Evolutionary conservation across 495 filamentous ascomycete species (phyloP), one percentile per base, ranked within the genome.

Genomic region (Hypoxylon fuscum): DNA sequence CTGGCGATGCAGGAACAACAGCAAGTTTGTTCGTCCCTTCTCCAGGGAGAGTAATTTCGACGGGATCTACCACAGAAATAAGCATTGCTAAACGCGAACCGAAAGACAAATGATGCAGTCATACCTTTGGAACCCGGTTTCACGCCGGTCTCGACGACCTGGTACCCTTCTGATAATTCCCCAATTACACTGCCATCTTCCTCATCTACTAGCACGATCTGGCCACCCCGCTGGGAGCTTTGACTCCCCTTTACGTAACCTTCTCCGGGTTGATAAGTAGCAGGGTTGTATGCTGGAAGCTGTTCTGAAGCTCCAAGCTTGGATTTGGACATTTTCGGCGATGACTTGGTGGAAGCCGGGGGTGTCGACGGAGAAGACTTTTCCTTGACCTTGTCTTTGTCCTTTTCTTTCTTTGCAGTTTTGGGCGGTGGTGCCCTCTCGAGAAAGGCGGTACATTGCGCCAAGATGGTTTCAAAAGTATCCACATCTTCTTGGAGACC

Each of bases 101-200:
- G 18, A 22, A 29, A 11, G 38, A 9, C 22, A n/a, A n/a, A n/a
- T n/a, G n/a, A n/a, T n/a, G n/a, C 23, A 5, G 54, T 35, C 77
- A 80, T 76, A 96, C 93, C 89, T 78, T 98, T 97, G 18, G 90
- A 94, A 29, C 95, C 95, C 21, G 86, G 85, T 62, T 89, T 83
- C 48, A 98, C 80, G 43, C 80, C 81, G 35, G 84, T 76, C 64
- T 95, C 95, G 15, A 93, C 81, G 23, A 97, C 79, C 41, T 93
- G 77, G 66, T 92, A 94, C 6, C 88, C 90, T 38, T 94, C 90
- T 21, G 86, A 81, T 55, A 98, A 80, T 70, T 97, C 95, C 23
- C 95, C 96, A 14, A 98, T 92, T 4, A 98, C 89, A 72, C 89
- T 94, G 44, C 92, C 95, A 80, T 98, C 88, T 61, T 98, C 94